Percentiles rank a stretch among this genome's conserved stretches.
Evolutionary conservation across 306 rosid species (phyloP).

Genomic region (Cicer pinnatifidum): DNA sequence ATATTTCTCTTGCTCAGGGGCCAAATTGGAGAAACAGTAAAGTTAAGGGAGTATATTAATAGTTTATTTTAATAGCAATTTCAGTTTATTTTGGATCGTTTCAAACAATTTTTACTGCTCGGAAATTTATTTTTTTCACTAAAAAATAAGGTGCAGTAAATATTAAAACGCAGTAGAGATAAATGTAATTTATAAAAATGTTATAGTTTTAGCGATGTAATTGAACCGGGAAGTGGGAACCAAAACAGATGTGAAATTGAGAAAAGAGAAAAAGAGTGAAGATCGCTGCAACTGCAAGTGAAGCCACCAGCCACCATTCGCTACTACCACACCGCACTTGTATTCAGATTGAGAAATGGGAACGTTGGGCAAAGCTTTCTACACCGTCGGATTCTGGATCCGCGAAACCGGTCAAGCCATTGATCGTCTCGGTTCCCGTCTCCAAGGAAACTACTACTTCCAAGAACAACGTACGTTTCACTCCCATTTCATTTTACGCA

Average conservation of each 20-base stretch:
- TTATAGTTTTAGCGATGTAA: neutral
- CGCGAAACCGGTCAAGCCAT: slow-evolving; percentile 96
- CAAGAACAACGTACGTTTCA: slow-evolving; percentile 73
- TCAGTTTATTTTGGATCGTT: too few species aligned
- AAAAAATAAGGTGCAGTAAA: neutral
- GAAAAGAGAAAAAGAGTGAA: too few species aligned
- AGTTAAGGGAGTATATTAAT: too few species aligned
- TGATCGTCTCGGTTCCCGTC: slow-evolving; percentile 91
- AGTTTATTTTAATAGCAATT: too few species aligned
- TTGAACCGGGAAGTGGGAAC: neutral
- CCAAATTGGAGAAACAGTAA: too few species aligned
- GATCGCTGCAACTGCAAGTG: too few species aligned
- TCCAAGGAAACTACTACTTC: slow-evolving; percentile 85
- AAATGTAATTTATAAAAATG: neutral
- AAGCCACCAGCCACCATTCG: neutral
- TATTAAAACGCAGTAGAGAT: neutral
- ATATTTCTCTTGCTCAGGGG: too few species aligned
- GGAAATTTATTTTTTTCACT: too few species aligned
- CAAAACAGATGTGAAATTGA: too few species aligned
- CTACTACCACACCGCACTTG: neutral
- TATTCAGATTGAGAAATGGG: slow-evolving; percentile 58
- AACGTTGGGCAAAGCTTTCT: slow-evolving; percentile 79
- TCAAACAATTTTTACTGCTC: too few species aligned
- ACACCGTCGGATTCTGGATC: slow-evolving; percentile 96
- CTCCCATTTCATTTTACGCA: neutral